These are phyloP conservation scores for Saprolegnia diclina DNA, from an alignment of 352 stramenopile genomes.

Conservation along the genomic window DNA sequence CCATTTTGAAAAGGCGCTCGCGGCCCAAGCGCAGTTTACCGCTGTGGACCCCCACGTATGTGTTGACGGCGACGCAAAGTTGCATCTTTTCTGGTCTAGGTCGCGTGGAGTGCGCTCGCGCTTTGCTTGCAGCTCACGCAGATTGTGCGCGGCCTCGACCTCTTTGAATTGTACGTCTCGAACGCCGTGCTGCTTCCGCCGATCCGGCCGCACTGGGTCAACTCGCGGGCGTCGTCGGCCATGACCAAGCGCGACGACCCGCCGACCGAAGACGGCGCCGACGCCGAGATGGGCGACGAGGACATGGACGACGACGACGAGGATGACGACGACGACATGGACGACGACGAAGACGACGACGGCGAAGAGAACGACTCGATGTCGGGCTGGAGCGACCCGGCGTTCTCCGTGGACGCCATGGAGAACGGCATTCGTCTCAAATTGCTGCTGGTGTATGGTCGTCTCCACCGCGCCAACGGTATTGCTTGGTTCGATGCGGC, in stretches of 20 bases:
- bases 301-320: slow-evolving; percentile 34
- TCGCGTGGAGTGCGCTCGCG: slow-evolving; percentile 67
- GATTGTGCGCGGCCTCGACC: slow-evolving; percentile 45
- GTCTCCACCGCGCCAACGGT: slow-evolving; percentile 41
- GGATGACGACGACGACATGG: slow-evolving; percentile 28
- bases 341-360: slow-evolving; percentile 38
- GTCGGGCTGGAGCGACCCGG: slow-evolving; percentile 46
- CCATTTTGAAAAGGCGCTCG: slow-evolving; percentile 70
- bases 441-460: slow-evolving; percentile 69
- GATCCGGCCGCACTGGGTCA: slow-evolving; percentile 81
- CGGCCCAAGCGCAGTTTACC: slow-evolving; percentile 50
- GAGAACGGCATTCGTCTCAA: slow-evolving; percentile 78
- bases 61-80: neutral
- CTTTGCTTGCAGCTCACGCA: slow-evolving; percentile 47
- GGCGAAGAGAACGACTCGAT: slow-evolving; percentile 52
- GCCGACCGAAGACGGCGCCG: slow-evolving; percentile 28
- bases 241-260: slow-evolving; percentile 30
- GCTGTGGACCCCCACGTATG: slow-evolving; percentile 38
- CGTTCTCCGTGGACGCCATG: slow-evolving; percentile 76
- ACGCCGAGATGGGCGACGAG: slow-evolving; percentile 15
- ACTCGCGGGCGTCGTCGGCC: slow-evolving; percentile 31
- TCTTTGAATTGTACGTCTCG: slow-evolving; percentile 52
- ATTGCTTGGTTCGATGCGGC: neutral
- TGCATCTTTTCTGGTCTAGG: slow-evolving; percentile 22
- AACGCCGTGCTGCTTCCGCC: slow-evolving; percentile 56